A percentile compares a stretch with the other conserved stretches of the same genome.
Conservation (phyloP, 257 asterid genomes). For the Lycium barbarum region DNA sequence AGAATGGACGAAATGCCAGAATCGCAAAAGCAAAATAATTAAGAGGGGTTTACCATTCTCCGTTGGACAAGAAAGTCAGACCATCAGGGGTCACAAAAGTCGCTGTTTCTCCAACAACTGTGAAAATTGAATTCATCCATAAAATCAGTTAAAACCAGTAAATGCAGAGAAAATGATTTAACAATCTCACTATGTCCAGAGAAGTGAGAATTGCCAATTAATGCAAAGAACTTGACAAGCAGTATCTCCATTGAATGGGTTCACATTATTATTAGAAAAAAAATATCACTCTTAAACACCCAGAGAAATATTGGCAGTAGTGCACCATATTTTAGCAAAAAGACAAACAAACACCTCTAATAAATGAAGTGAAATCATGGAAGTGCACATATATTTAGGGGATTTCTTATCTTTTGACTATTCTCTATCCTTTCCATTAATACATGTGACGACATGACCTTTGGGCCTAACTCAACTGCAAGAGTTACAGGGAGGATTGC, state of each 20-base stretch:
- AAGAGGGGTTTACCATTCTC: conserved; percentile 81
- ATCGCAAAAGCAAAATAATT: not conserved
- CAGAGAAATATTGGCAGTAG: not conserved
- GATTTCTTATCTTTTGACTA: not conserved
- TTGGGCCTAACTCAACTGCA: not conserved
- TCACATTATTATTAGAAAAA: not conserved
- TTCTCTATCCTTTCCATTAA: not conserved
- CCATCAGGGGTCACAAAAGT: conserved; percentile 77
- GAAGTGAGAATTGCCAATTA: conserved; percentile 16
- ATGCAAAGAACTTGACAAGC: conserved; percentile 7
- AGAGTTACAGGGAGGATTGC: not conserved
- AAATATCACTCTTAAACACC: not conserved
- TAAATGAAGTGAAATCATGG: conserved; percentile 23
- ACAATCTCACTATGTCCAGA: conserved; percentile 18
- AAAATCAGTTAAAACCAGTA: conserved; percentile 25
- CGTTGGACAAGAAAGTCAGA: conserved; percentile 84
- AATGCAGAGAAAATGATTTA: not conserved
- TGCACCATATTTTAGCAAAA: conserved; percentile 5
- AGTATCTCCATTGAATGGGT: not conserved
- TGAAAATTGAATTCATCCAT: conserved; percentile 37
- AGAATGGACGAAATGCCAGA: not conserved
- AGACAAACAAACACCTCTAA: not conserved
- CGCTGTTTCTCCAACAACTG: conserved; percentile 96
- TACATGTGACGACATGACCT: not conserved
- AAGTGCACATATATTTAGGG: conserved; percentile 1